These are phyloP conservation scores for Salix brachista DNA, from an alignment of 345 rosid species.

Conservation along the genomic window DNA sequence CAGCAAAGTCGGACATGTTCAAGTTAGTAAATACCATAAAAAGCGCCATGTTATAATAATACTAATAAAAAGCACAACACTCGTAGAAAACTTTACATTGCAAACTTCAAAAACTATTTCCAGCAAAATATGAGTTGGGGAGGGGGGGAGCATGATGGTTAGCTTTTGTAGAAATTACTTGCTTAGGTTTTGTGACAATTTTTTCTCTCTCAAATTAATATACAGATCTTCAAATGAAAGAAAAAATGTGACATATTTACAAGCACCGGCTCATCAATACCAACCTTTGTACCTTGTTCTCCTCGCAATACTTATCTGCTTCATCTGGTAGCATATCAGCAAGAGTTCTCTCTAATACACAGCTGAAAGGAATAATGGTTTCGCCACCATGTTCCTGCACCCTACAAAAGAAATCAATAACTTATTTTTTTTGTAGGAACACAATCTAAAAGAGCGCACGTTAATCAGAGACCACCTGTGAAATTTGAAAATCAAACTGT, in stretches of 20 bases:
- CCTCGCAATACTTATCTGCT: conserved; percentile 88
- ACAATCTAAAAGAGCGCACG: too few species aligned
- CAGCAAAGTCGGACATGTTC: conserved; percentile 10
- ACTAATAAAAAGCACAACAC: too few species aligned
- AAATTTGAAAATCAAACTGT: too few species aligned
- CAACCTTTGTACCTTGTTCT: conserved; percentile 93
- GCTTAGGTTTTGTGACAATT: not conserved
- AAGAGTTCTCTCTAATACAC: conserved; percentile 68
- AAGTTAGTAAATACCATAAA: conserved; percentile 1
- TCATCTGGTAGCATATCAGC: conserved; percentile 77
- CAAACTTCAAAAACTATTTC: too few species aligned
- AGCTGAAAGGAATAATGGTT: conserved; percentile 90
- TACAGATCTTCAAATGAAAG: not conserved
- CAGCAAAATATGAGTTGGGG: too few species aligned
- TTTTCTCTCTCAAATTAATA: not conserved
- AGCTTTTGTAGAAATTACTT: not conserved
- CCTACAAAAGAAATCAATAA: conserved; percentile 40
- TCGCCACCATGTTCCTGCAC: conserved; percentile 97
- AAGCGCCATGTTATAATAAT: not conserved
- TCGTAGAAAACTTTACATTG: too few species aligned
- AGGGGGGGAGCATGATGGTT: too few species aligned
- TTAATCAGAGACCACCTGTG: too few species aligned
- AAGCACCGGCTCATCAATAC: conserved; percentile 19
- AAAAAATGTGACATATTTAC: not conserved
- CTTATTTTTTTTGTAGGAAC: not conserved